These are phyloP conservation scores for Hypomontagnella monticulosa DNA, from an alignment of 495 filamentous ascomycete genomes.

Conservation along the genomic window DNA sequence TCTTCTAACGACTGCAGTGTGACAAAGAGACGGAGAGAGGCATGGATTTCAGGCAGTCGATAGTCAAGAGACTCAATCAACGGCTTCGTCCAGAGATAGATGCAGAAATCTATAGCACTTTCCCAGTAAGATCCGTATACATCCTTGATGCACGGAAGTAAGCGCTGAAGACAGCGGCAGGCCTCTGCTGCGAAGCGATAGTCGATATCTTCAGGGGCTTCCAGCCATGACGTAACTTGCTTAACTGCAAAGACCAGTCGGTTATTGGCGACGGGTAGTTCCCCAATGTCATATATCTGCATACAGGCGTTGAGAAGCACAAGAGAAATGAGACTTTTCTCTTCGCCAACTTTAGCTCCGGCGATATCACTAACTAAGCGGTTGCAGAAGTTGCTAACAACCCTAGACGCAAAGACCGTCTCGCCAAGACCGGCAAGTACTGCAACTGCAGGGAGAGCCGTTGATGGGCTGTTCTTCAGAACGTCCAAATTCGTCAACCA, in stretches of 20 bases:
- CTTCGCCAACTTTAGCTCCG: constrained; percentile 48
- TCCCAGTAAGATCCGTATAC: constrained; percentile 91
- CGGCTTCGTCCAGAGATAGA: constrained; percentile 62
- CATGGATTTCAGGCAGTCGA: constrained; percentile 68
- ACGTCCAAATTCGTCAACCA: constrained; percentile 52
- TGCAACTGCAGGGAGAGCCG: constrained; percentile 60
- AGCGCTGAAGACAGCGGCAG: constrained; percentile 67
- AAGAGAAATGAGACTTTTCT: constrained; percentile 52
- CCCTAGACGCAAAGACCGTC: constrained; percentile 53
- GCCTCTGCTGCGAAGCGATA: constrained; percentile 66
- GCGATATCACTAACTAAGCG: constrained; percentile 64
- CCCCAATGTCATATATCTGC: constrained; percentile 53
- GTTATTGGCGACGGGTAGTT: constrained; percentile 74
- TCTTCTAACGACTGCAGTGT: constrained; percentile 68
- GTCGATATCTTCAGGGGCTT: constrained; percentile 58
- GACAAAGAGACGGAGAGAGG: constrained; percentile 76
- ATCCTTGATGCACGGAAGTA: constrained; percentile 75
- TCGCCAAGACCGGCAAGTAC: constrained; percentile 64
- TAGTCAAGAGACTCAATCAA: constrained; percentile 42
- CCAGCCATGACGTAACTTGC: constrained; percentile 75
- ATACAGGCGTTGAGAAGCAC: constrained; percentile 58
- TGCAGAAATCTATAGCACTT: constrained; percentile 67
- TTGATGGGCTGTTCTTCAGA: constrained; percentile 52
- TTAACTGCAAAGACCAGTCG: constrained; percentile 84
- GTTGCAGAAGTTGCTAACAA: constrained; percentile 60